Base-by-base conservation (phyloP, 192 early-diverging fungal genomes). In the Funneliformis geosporum region DNA sequence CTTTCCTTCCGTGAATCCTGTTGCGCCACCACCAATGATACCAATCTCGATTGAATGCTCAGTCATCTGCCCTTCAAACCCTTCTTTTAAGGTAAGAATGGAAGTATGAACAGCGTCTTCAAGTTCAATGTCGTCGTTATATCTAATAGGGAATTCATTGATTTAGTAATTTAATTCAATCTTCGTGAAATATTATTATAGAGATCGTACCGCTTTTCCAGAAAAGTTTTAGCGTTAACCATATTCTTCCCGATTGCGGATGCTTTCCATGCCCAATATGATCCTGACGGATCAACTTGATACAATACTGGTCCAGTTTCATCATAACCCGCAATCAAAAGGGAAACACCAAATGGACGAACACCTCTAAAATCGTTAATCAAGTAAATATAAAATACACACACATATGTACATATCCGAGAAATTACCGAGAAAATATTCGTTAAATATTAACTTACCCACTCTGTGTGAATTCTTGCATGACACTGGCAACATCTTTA, bases 161-260 rank as follows among this genome's bases (percentile, higher is more conserved):
- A 28, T 33, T 27, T 21, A 55, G 44, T 4, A 8, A n/a, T 18
- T 42, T 8, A 42, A 33, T 25, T 11, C 18, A 23, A 46, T 8
- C 25, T 16, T 73, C 67, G 55, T 80, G 46, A 73, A 73, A 73
- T 28, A 6, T 5, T 18, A 39, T 74, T 21, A 74, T 64, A 23
- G 47, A 59, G 33, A 60, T 60, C 59, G 4, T 46, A 96, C 91
- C 96, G 84, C 90, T 99, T 99, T 85, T 99, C 97, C 79, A 99
- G 84, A 87, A 99, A 99, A 4, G 96, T 99, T 90, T 99, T 99
- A 78, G 98, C 96, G 85, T 99, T 99, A 76, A 97, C 86, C 97
- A 99, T 99, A 87, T 99, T 98, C 84, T 99, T 99, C 68, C 98
- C 98, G 68, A 99, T 98, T 1, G 97, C 96, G 38, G 94, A 96